Conservation (phyloP, 176 grass and related monocot genomes). For the Avena eriantha region DNA sequence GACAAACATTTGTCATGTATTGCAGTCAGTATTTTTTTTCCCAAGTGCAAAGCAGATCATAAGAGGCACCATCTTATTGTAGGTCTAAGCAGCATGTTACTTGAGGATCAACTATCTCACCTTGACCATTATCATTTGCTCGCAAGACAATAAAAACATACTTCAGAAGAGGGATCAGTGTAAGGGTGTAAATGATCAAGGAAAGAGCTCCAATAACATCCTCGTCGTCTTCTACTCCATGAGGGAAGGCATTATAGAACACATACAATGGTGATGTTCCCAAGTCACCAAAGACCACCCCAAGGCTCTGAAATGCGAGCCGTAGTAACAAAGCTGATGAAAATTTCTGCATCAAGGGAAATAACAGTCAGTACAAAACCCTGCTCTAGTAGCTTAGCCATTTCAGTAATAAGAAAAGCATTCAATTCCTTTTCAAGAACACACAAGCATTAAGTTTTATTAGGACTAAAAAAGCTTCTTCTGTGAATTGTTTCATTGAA, state of each 20-base stretch:
- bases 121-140: slow-evolving; percentile 98
- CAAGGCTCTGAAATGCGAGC: slow-evolving; percentile 96
- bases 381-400: neutral
- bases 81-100: neutral
- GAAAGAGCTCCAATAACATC: slow-evolving; percentile 98
- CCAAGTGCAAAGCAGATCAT: slow-evolving; percentile 7
- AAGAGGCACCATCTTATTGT: slow-evolving; percentile 26
- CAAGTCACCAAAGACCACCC: slow-evolving; percentile 98
- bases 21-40: neutral
- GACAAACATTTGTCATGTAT: neutral
- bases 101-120: slow-evolving; percentile 45
- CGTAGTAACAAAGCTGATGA: slow-evolving; percentile 67
- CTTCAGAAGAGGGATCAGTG: slow-evolving; percentile 87
- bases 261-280: slow-evolving; percentile 95
- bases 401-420: neutral
- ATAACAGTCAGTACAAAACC: slow-evolving; percentile 30
- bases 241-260: slow-evolving; percentile 91
- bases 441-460: neutral
- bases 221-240: slow-evolving; percentile 69
- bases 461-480: neutral
- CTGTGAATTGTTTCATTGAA: neutral
- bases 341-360: slow-evolving; percentile 71
- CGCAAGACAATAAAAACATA: slow-evolving; percentile 92
- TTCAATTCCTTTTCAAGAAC: neutral
- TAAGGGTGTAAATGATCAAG: slow-evolving; percentile 98